A percentile compares a stretch with the other conserved stretches of the same genome.
Evolutionary conservation across 1,139 yeast species (phyloP).

Genomic region (Saccharomycopsis hybrid): DNA sequence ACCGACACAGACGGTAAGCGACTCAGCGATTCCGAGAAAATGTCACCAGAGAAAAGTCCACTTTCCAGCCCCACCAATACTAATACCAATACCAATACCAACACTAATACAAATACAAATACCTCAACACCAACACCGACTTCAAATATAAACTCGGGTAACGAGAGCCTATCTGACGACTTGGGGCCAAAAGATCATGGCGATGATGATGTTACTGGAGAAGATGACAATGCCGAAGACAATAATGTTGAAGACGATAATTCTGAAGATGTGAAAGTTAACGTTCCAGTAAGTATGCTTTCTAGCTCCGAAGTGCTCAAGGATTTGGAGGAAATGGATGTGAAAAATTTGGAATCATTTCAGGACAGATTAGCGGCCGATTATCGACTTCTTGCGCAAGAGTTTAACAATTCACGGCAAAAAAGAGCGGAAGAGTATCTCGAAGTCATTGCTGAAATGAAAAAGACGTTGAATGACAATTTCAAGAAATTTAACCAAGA

Average conservation of each 20-base stretch:
- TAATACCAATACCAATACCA: too few species aligned
- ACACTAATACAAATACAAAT: too few species aligned
- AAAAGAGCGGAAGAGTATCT: constrained; percentile 28
- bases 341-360: constrained; percentile 9
- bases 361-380: constrained; percentile 28
- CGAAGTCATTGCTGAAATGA: constrained; percentile 25
- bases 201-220: background rate
- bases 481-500: constrained; percentile 18
- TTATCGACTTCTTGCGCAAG: constrained; percentile 27
- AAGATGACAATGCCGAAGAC: background rate
- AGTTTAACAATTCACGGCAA: constrained; percentile 27
- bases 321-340: constrained; percentile 18
- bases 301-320: background rate
- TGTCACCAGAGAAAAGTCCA: background rate
- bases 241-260: background rate
- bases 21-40: too few species aligned
- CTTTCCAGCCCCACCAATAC: background rate
- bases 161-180: too few species aligned
- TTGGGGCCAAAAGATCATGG: too few species aligned
- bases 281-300: background rate
- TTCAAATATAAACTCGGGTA: too few species aligned
- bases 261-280: background rate
- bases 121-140: too few species aligned
- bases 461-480: constrained; percentile 21
- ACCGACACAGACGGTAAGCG: too few species aligned